Conservation (phyloP, 2,329 filamentous ascomycete genomes). For the Cercospora brassicicola region DNA sequence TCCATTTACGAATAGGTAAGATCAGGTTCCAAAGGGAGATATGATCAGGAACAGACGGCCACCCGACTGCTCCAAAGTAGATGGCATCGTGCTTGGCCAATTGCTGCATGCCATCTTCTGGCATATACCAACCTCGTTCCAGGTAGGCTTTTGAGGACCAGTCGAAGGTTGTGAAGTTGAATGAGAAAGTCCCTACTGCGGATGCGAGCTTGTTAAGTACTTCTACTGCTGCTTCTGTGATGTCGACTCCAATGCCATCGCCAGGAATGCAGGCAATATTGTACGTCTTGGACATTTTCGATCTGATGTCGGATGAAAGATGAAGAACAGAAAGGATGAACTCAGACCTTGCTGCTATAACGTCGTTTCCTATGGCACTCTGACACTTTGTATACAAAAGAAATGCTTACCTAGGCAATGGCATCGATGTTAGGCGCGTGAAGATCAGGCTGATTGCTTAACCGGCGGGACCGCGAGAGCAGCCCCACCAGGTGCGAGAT, state of each 20-base stretch:
- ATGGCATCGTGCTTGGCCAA: conserved; percentile 56
- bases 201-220: conserved; percentile 50
- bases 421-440: not conserved
- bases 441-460: conserved; percentile 12
- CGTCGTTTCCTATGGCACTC: not conserved
- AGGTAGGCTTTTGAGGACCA: conserved; percentile 53
- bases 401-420: conserved; percentile 3
- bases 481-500: conserved; percentile 7
- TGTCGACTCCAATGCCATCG: conserved; percentile 64
- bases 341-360: not conserved
- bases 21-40: conserved; percentile 66
- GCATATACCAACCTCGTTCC: conserved; percentile 56
- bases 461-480: not conserved
- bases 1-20: conserved; percentile 64
- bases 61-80: conserved; percentile 62
- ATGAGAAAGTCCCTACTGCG: conserved; percentile 47
- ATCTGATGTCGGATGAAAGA: not conserved
- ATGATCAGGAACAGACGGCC: conserved; percentile 64
- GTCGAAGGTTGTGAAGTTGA: conserved; percentile 55
- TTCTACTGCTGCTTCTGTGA: conserved; percentile 58
- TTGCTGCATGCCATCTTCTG: conserved; percentile 52
- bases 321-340: not conserved
- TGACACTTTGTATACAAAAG: conserved; percentile 3
- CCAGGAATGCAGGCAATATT: conserved; percentile 52
- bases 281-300: conserved; percentile 20